phyloP scores from a whole-genome alignment of 2,329 filamentous ascomycete species.

The Balansia obtecta region DNA sequence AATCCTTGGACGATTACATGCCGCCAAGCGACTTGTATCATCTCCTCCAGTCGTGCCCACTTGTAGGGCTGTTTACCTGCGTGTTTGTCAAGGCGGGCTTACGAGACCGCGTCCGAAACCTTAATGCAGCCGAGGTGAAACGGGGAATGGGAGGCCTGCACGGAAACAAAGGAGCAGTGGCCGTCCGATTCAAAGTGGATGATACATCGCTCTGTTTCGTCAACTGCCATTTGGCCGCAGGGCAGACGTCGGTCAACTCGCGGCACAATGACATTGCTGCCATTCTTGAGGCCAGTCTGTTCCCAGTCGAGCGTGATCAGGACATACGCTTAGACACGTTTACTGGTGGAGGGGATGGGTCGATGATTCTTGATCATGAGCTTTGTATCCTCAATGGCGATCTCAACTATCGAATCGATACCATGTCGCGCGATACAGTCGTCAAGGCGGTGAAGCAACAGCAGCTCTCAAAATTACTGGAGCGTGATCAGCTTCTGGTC shows the following conservation, averaged over 20 bases:
- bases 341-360: conserved; percentile 84
- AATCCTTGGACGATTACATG: conserved; percentile 74
- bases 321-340: conserved; percentile 63
- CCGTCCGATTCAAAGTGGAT: conserved; percentile 85
- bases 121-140: conserved; percentile 77
- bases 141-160: conserved; percentile 91
- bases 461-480: conserved; percentile 75
- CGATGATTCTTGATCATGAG: conserved; percentile 92
- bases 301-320: conserved; percentile 61
- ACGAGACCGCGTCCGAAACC: conserved; percentile 61
- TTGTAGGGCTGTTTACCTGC: conserved; percentile 92
- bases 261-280: conserved; percentile 87
- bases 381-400: conserved; percentile 95
- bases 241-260: conserved; percentile 78
- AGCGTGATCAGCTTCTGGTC: conserved; percentile 85
- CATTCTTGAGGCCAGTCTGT: conserved; percentile 67
- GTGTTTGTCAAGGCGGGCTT: conserved; percentile 82
- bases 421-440: conserved; percentile 88
- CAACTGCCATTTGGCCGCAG: conserved; percentile 93
- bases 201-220: conserved; percentile 92
- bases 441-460: conserved; percentile 71
- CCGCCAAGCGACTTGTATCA: conserved; percentile 67
- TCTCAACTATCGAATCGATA: conserved; percentile 95
- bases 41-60: conserved; percentile 70
- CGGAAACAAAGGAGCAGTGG: conserved; percentile 90